Evolutionary conservation across 495 filamentous ascomycete species (phyloP).

Genomic region (Aspergillus coremiiformis): DNA sequence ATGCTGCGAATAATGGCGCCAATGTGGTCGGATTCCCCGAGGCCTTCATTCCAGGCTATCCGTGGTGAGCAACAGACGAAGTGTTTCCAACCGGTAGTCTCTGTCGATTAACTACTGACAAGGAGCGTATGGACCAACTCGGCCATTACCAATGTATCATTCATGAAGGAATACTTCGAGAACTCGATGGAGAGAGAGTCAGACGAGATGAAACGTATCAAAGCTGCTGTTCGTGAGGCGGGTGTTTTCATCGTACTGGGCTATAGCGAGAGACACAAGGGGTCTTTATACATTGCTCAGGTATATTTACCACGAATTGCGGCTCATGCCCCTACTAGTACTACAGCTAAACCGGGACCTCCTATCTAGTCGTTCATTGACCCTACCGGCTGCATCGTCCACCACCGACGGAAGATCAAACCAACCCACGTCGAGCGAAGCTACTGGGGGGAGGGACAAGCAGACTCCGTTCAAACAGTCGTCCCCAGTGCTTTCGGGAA

Average conservation of each 20-base stretch:
- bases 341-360: neutral
- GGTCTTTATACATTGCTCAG: constrained; percentile 48
- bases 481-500: constrained; percentile 17
- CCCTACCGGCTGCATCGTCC: constrained; percentile 33
- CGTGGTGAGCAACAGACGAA: constrained; percentile 12
- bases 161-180: constrained; percentile 19
- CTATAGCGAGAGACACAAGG: constrained; percentile 39
- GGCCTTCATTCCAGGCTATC: constrained; percentile 35
- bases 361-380: constrained; percentile 34
- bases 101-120: neutral
- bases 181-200: constrained; percentile 25
- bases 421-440: constrained; percentile 52
- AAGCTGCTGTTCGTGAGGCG: constrained; percentile 14
- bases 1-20: constrained; percentile 20
- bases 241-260: constrained; percentile 35
- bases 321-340: neutral
- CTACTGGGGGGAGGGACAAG: constrained; percentile 44
- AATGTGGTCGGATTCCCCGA: constrained; percentile 33
- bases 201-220: constrained; percentile 24
- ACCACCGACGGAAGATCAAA: constrained; percentile 51
- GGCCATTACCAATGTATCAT: neutral
- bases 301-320: neutral
- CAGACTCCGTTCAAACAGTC: constrained; percentile 20
- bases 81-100: neutral
- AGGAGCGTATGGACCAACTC: constrained; percentile 8